A percentile compares a stretch with the other conserved stretches of the same genome.
Evolutionary conservation across 371 early-diverging fungal species (phyloP).

Genomic region (Globomyces sp.): DNA sequence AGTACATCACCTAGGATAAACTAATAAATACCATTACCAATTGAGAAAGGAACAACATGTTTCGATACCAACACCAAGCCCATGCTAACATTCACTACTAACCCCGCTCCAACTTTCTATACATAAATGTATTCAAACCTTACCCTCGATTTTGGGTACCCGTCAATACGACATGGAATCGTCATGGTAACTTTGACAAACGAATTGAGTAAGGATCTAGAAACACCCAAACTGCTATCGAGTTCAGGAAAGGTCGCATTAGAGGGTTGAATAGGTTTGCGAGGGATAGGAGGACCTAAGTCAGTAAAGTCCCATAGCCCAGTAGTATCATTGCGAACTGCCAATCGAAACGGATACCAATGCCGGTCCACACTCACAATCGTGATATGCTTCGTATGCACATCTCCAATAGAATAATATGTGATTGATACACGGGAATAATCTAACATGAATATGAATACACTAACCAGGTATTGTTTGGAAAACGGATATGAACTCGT

Average conservation of each 20-base stretch:
- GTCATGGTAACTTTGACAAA: conserved; percentile 40
- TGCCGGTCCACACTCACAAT: conserved; percentile 77
- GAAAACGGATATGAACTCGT: conserved; percentile 75
- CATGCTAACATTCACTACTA: conserved; percentile 71
- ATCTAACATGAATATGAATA: conserved; percentile 34
- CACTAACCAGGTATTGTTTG: conserved; percentile 53
- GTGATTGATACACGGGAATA: conserved; percentile 74
- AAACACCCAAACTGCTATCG: conserved; percentile 41
- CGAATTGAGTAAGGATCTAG: conserved; percentile 34
- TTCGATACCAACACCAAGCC: conserved; percentile 83
- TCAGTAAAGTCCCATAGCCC: conserved; percentile 83
- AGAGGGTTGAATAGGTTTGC: conserved; percentile 26
- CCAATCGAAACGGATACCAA: conserved; percentile 78
- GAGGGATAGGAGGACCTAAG: conserved; percentile 58
- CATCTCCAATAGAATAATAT: conserved; percentile 62
- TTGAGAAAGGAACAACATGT: conserved; percentile 71
- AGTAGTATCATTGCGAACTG: conserved; percentile 74
- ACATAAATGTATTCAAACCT: no score
- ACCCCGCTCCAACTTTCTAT: conserved; percentile 66
- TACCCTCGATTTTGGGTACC: conserved; percentile 37
- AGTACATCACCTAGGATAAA: conserved; percentile 53
- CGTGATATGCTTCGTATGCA: conserved; percentile 69
- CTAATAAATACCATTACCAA: conserved; percentile 20
- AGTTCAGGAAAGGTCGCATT: conserved; percentile 44
- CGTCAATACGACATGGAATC: conserved; percentile 43